Base-by-base conservation (phyloP, 306 rosid genomes). In the Pyrus bretschneideri region DNA sequence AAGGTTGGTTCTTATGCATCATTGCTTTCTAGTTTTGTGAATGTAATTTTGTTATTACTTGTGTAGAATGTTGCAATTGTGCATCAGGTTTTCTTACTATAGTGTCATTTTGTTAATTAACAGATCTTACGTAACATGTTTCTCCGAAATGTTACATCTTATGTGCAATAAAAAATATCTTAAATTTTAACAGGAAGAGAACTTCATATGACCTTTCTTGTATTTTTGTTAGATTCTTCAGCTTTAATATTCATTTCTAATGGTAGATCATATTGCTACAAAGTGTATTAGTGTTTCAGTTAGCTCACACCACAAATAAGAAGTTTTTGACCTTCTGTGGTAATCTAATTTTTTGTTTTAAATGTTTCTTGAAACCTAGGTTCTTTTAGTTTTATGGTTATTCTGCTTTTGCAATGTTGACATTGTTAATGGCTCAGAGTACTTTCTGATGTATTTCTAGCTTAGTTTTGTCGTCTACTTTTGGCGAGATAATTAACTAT, bases 1-100 rank as follows among this genome's bases (percentile, higher is more conserved):
- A 93, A 90, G 98, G 98, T 93, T 45, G 40, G 84, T 52, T 7
- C 25, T 44, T 42, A 0, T 45, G 10, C 9, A 25, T 42, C 13
- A 30, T 58, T 14, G 57, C 23, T 58, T 18, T 58, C 63, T 25
- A 33, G 19, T 73, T 10, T 45, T 25, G 21, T 13, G 21, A 73
- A 21, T 74, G 17, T 11, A 8, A 0, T 61, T 40, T 1, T 25
- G 58, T 40, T 29, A 11, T 40, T 13, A 7, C 25, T 72, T 4
- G 6, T 9, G 46, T 35, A 2, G 31, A 18, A n/a, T 18, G 45
- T 22, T 4, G 3, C 14, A 1, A 14, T 7, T 51, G 5, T 45
- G 42, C 42, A 38, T 7, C 42, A 1, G 10, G 42, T 70, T 30
- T 18, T 12, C 81, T 22, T 76, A 35, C 14, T 46, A 1, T 18